Conservation (phyloP, 2,329 filamentous ascomycete genomes). For the Akanthomyces uredinophilus region DNA sequence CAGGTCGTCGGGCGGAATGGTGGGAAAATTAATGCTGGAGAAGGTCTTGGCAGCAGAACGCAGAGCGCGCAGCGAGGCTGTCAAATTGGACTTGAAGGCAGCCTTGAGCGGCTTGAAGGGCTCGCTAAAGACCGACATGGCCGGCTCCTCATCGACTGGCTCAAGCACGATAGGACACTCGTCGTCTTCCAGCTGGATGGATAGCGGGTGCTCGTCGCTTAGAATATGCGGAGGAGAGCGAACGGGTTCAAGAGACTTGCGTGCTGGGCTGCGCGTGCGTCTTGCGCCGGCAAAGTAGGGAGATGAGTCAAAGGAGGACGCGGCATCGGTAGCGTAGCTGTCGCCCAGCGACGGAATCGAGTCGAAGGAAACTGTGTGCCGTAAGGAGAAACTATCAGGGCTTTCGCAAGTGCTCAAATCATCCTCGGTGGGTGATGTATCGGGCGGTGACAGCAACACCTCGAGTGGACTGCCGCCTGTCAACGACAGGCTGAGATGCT, state of each 20-base stretch:
- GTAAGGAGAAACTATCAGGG: constrained; percentile 45
- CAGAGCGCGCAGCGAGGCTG: constrained; percentile 59
- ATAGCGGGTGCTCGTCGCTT: constrained; percentile 46
- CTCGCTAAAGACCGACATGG: constrained; percentile 26
- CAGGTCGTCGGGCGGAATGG: constrained; percentile 61
- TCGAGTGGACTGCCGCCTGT: constrained; percentile 52
- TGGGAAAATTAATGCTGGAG: constrained; percentile 57
- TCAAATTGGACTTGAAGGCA: constrained; percentile 65
- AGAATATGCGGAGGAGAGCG: constrained; percentile 49
- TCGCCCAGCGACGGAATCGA: constrained; percentile 57
- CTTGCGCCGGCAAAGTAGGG: constrained; percentile 30
- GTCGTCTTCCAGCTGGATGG: constrained; percentile 29
- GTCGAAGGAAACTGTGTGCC: constrained; percentile 53
- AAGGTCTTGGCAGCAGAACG: constrained; percentile 60
- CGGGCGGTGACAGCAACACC: constrained; percentile 54
- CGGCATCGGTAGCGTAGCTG: constrained; percentile 46
- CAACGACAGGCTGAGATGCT: constrained; percentile 52
- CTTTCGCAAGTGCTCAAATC: constrained; percentile 46
- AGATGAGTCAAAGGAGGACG: constrained; percentile 47
- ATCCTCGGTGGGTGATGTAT: constrained; percentile 49
- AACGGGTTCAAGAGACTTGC: constrained; percentile 49
- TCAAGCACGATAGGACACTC: constrained; percentile 47
- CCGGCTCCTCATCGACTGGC: constrained; percentile 22
- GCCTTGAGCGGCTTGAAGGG: constrained; percentile 47
- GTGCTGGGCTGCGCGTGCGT: constrained; percentile 35